These are phyloP conservation scores for Ballota nigra DNA, from an alignment of 257 asterid species.

Conservation along the genomic window DNA sequence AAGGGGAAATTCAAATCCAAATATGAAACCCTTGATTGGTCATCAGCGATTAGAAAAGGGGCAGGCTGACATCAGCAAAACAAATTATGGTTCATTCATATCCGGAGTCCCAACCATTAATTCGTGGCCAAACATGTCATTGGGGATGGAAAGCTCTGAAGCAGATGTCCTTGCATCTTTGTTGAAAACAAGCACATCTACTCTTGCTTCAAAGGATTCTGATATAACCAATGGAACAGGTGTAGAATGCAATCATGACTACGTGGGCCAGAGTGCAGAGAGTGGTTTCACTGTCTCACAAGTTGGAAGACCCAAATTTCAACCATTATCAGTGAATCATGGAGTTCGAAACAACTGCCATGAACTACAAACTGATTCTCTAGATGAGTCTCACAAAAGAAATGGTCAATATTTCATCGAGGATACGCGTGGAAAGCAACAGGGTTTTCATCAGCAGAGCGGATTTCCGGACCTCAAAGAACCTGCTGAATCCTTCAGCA, in stretches of 20 bases:
- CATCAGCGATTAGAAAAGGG: slow-evolving; percentile 39
- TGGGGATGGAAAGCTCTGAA: slow-evolving; percentile 45
- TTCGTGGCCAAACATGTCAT: slow-evolving; percentile 38
- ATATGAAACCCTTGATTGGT: slow-evolving; percentile 27
- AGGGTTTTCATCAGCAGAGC: slow-evolving; percentile 31
- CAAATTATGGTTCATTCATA: slow-evolving; percentile 29
- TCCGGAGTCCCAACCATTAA: slow-evolving; percentile 29
- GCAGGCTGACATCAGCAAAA: slow-evolving; percentile 18
- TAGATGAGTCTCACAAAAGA: slow-evolving; percentile 26
- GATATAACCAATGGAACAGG: slow-evolving; percentile 29
- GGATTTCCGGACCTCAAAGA: slow-evolving; percentile 28
- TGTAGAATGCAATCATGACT: slow-evolving; percentile 22
- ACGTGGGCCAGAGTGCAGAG: slow-evolving; percentile 36
- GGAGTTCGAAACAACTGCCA: slow-evolving; percentile 24
- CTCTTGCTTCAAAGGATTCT: slow-evolving; percentile 39
- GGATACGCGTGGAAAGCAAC: slow-evolving; percentile 28
- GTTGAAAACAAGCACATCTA: slow-evolving; percentile 39
- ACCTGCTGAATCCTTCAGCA: slow-evolving; percentile 40
- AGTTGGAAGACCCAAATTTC: slow-evolving; percentile 31
- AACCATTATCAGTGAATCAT: slow-evolving; percentile 29
- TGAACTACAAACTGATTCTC: slow-evolving; percentile 22
- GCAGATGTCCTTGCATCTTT: slow-evolving; percentile 28
- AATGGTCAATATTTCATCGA: slow-evolving; percentile 32
- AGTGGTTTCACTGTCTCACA: slow-evolving; percentile 28
- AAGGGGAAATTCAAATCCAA: slow-evolving; percentile 26